Conservation (phyloP, 345 rosid species). For the Camelina sativa region DNA sequence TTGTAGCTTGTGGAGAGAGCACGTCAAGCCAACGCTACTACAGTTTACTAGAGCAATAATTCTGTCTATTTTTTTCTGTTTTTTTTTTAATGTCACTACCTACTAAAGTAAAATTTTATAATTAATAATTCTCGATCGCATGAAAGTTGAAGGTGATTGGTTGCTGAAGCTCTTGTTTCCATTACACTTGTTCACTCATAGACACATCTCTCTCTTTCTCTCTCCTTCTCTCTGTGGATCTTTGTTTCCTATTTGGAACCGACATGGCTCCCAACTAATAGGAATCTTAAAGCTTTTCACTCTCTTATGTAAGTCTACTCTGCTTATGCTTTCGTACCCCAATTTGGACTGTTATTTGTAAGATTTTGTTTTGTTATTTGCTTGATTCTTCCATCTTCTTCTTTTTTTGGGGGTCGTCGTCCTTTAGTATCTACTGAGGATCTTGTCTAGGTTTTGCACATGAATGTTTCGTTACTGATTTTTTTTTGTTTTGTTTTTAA, state of each 20-base stretch:
- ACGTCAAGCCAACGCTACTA: conserved; percentile 45
- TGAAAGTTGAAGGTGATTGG: conserved; percentile 69
- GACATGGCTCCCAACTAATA: conserved; percentile 67
- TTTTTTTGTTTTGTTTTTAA: background rate
- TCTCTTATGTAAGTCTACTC: conserved; percentile 21
- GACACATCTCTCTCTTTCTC: conserved; percentile 2
- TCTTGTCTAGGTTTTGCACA: conserved; percentile 17
- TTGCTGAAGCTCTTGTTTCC: conserved; percentile 42
- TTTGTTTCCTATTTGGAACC: conserved; percentile 58
- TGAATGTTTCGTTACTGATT: background rate
- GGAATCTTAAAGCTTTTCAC: conserved; percentile 38
- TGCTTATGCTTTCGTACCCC: conserved; percentile 3
- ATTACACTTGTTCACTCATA: conserved; percentile 35
- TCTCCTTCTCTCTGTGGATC: conserved; percentile 22
- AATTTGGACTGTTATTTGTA: conserved; percentile 2
- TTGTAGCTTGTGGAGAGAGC: conserved; percentile 42
- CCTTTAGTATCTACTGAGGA: background rate
- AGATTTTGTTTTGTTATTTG: conserved; percentile 26
- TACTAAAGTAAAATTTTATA: background rate
- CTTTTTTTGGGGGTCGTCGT: background rate
- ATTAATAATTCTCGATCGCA: conserved; percentile 39
- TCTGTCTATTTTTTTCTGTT: conserved; percentile 25
- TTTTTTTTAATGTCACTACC: background rate
- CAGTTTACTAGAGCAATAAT: conserved; percentile 38
- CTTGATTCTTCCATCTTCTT: background rate